Conservation (phyloP, 164 flowering plant species). For the Vitis rupestris region DNA sequence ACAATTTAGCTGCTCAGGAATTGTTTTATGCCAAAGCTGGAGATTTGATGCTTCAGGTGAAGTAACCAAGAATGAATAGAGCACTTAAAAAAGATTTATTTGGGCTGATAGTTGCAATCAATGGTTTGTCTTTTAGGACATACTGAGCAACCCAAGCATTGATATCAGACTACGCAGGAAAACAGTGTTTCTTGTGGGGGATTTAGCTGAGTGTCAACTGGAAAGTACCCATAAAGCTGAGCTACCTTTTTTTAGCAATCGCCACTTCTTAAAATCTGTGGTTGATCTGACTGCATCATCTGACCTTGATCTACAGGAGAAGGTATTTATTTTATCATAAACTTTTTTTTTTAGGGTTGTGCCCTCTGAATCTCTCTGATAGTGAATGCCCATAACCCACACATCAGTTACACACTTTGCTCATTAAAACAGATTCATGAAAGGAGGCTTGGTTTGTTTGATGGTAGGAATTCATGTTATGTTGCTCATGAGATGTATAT, state of each 20-base stretch:
- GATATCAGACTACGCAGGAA: conserved; percentile 75
- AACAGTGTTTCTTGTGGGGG: conserved; percentile 70
- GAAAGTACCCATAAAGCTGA: conserved; percentile 35
- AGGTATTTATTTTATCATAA: conserved; percentile 40
- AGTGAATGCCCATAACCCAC: too few species aligned
- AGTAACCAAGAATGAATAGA: conserved; percentile 1
- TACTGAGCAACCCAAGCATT: conserved; percentile 65
- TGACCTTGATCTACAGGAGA: conserved; percentile 94
- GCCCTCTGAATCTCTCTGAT: too few species aligned
- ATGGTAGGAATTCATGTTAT: neutral
- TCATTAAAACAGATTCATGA: neutral
- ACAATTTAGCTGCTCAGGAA: conserved; percentile 64
- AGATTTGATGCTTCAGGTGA: conserved; percentile 75
- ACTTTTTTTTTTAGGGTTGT: neutral
- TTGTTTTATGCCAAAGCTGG: conserved; percentile 72
- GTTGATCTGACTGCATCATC: conserved; percentile 56
- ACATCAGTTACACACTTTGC: too few species aligned
- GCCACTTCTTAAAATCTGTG: conserved; percentile 67
- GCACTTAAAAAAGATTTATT: neutral
- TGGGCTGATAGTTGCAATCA: conserved; percentile 2
- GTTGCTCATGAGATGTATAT: conserved; percentile 4
- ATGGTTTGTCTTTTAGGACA: conserved; percentile 42
- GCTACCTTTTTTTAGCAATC: conserved; percentile 51
- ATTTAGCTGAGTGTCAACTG: conserved; percentile 57
- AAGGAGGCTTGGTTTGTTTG: neutral